Base-by-base conservation (phyloP, 768 basidiomycete genomes). In the Collybia sordida region DNA sequence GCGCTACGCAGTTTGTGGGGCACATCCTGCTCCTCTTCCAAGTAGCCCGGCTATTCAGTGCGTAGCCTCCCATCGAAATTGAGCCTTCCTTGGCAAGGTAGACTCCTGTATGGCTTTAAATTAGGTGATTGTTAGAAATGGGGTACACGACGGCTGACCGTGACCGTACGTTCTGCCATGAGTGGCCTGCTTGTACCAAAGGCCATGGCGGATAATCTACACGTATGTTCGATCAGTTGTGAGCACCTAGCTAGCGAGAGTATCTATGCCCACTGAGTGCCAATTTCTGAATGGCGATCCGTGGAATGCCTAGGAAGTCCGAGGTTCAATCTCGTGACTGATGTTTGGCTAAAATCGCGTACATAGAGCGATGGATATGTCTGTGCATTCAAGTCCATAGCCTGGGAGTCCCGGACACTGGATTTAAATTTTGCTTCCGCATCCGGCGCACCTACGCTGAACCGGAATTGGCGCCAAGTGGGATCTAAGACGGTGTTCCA, bases 391-490 rank as follows among this genome's bases (percentile, higher is more conserved):
- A 17, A 2, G 51, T 74, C 64, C 25, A 59, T 53, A 14, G 50
- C 19, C 48, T 72, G 64, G 5, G 82, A 81, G 4, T 57, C 50
- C 25, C 59, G 59, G 17, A 83, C 60, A 5, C 78, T 79, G 4
- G 59, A 59, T 36, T 74, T 69, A 59, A 86, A 86, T 52, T 80
- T 82, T 14, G 83, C 83, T 63, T 88, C 88, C 7, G 85, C 84
- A 54, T 84, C 82, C 3, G 88, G 86, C 1, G 83, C 77, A 4
- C 86, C 88, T 9, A 86, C 85, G 47, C 81, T 81, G 63, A 90
- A 80, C 19, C 82, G 72, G 62, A 86, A 89, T 53, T 90, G 88
- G 22, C 75, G 68, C 77, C 80, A 86, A 0, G 50, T 58, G 0
- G 69, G 43, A 49, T 74, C 83, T 82, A 42, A 7, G 45, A 18